Evolutionary conservation across 2,329 filamentous ascomycete genomes (phyloP), one percentile per base, ranked within the genome.

Genomic region (Escovopsis sp.): DNA sequence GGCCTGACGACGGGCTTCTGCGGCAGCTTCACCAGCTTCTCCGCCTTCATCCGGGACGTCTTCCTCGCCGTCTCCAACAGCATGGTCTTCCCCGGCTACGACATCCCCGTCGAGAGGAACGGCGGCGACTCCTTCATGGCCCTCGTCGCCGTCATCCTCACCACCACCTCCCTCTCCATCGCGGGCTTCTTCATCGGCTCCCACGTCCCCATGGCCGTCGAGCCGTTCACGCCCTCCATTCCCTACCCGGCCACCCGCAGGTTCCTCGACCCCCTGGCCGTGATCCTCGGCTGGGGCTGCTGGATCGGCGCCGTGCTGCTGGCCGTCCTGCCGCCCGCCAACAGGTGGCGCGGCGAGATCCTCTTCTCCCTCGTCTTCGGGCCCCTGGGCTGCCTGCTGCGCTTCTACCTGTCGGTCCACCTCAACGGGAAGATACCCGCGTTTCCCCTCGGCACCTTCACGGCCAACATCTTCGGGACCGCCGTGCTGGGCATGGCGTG

Each of bases 11-110:
- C 83, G 0, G 89, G 83, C 10, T 91, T 91, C 59, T 94, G 86
- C 53, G 85, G 89, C 47, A 88, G 83, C 49, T 84, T 91, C 53
- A 95, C 88, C 0, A 88, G 82, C 9, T 94, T 94, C 60, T 94
- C 87, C 0, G 78, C 80, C 15, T 93, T 94, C 56, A 79, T 88
- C 37, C 73, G 84, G 7, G 88, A 94, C 52, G 62, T 71, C 12
- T 94, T 93, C 56, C 70, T 94, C 16, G 81, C 84, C 0, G 62
- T 93, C 14, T 79, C 84, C 4, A 91, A 94, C 55, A 72, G 81
- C 48, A 62, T 93, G 10, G 63, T 60, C 9, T 54, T 58, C 2
- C 55, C 59, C 0, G 60, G 63, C 15, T 53, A 50, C 1, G 57
- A 61, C 1, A 57, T 62, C 0, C 57, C 65, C 1, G 55, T 64